Evolutionary conservation across 2,329 filamentous ascomycete genomes (phyloP), one percentile per base, ranked within the genome.

Genomic region (Fusarium goolgardi): DNA sequence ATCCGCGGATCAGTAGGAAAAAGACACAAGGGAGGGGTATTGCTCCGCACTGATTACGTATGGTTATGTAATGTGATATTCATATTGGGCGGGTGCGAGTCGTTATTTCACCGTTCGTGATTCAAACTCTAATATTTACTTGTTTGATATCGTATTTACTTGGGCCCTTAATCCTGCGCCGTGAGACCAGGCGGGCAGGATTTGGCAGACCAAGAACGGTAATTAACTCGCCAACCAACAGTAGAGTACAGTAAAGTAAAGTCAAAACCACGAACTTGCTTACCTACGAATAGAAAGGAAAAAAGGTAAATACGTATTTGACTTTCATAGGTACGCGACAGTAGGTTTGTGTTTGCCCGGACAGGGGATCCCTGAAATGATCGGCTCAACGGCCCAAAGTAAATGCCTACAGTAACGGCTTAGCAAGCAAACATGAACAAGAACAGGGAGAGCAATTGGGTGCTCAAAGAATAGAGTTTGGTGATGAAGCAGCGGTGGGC

Each of bases 401-500:
- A 55, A 68, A 55, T 27, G 27, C 21, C 43, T 20, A 31, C 27
- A 45, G 43, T 65, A 67, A 60, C 55, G 60, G 49, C 65, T 69
- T 62, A 60, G 66, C 65, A 69, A 59, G 55, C 37, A 55, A 59
- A 47, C 50, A 40, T 31, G 32, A 37, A 37, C 37, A 63, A 68
- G n/a, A 59, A 46, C 65, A 65, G 35, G 63, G 44, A 50, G 51
- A 65, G 31, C 45, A 54, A 54, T 57, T 59, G 65, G 65, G 67
- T 61, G 51, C 44, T 60, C 44, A 27, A 25, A 54, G 57, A 72
- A 67, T 73, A 73, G 71, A 73, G 71, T 73, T 73, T 73, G 32
- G 52, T 27, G 35, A 63, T 73, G 71, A 72, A 72, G 71, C 71
- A 72, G 59, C 59, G 71, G 71, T 71, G 71, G 65, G 37, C 50